Evolutionary conservation across 257 asterid species (phyloP).

Genomic region (Ophiorrhiza pumila): DNA sequence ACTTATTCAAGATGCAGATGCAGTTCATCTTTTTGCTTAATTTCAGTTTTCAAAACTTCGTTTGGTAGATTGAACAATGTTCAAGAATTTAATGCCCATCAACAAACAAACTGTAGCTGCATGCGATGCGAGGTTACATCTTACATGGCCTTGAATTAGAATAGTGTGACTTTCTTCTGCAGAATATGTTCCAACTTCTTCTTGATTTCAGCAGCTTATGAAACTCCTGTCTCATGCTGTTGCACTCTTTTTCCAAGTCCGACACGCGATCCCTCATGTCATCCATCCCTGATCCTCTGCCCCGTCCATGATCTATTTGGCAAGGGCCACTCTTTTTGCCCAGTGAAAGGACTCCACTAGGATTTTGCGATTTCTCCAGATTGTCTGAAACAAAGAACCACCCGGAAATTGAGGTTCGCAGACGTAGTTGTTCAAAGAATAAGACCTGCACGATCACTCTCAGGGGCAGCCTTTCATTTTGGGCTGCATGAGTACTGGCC

Average conservation of each 20-base stretch:
- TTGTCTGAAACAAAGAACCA: conserved; percentile 83
- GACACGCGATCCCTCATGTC: conserved; percentile 71
- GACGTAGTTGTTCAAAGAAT: conserved; percentile 81
- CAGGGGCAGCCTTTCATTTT: conserved; percentile 84
- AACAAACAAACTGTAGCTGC: background rate
- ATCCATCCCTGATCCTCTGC: conserved; percentile 35
- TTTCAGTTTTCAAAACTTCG: background rate
- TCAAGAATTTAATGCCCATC: background rate
- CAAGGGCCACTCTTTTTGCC: conserved; percentile 31
- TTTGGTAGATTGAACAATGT: background rate
- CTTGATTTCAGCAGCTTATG: conserved; percentile 51
- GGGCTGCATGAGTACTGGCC: conserved; percentile 93
- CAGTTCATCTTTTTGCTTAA: too few species aligned
- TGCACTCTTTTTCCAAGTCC: conserved; percentile 84
- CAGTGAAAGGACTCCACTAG: conserved; percentile 31
- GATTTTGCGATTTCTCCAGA: conserved; percentile 56
- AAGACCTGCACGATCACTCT: conserved; percentile 83
- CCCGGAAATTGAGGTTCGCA: conserved; percentile 80
- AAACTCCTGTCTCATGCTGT: conserved; percentile 67
- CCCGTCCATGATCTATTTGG: conserved; percentile 11
- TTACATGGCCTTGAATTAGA: conserved; percentile 23
- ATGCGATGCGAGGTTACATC: conserved; percentile 4
- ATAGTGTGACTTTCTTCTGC: conserved; percentile 50
- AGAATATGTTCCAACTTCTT: conserved; percentile 77
- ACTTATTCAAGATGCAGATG: too few species aligned